phyloP scores from a whole-genome alignment of 805 yeast genomes.

The Wickerhamiella qilinensis region DNA sequence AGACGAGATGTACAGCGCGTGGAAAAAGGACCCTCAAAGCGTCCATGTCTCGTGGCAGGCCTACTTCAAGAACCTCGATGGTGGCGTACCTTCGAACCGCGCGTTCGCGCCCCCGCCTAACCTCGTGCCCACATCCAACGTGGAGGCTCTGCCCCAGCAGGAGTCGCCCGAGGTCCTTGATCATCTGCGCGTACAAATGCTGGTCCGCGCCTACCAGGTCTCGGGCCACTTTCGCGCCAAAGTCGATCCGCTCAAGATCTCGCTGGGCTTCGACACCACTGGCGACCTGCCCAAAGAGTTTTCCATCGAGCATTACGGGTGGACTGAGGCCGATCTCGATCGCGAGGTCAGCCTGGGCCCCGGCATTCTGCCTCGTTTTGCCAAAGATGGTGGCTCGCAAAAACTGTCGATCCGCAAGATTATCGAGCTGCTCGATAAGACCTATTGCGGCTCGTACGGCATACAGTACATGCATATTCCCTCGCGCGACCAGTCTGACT shows the following conservation, averaged over 20 bases:
- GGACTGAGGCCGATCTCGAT: constrained; percentile 71
- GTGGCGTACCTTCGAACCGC: constrained; percentile 44
- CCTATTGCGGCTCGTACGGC: constrained; percentile 83
- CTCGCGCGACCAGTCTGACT: constrained; percentile 86
- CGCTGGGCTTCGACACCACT: constrained; percentile 50
- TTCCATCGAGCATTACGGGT: constrained; percentile 83
- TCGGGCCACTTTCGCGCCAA: constrained; percentile 94
- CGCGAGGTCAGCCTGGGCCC: constrained; percentile 86
- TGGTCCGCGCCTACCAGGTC: constrained; percentile 97
- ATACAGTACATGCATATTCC: constrained; percentile 95
- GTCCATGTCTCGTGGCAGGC: constrained; percentile 95
- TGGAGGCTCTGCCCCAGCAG: constrained; percentile 26
- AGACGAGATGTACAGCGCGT: constrained; percentile 94
- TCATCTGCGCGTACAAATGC: constrained; percentile 87
- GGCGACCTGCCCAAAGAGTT: constrained; percentile 56
- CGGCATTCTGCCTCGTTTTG: constrained; percentile 89
- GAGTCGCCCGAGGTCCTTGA: constrained; percentile 21
- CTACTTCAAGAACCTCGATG: constrained; percentile 79
- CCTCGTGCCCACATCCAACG: constrained; percentile 47
- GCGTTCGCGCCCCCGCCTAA: constrained; percentile 92
- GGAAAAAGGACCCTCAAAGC: constrained; percentile 77
- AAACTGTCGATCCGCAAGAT: constrained; percentile 65
- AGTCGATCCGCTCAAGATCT: constrained; percentile 87
- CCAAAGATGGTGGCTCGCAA: constrained; percentile 39
- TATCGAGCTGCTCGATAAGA: constrained; percentile 57